These are phyloP conservation scores for Flueggea neowawraea DNA, from an alignment of 441 rosid species.

Conservation along the genomic window DNA sequence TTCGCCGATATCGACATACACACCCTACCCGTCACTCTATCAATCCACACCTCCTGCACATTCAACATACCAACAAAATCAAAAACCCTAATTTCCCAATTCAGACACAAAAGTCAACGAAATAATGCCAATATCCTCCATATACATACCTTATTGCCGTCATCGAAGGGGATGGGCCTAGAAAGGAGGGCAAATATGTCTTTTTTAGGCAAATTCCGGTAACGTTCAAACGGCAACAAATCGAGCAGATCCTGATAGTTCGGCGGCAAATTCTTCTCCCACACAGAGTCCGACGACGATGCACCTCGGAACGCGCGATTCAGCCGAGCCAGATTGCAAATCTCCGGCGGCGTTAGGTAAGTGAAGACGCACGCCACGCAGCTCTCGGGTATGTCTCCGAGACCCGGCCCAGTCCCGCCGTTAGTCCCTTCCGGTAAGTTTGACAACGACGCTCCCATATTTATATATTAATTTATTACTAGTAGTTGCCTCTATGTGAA, in stretches of 20 bases:
- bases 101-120: too few relatives aligned
- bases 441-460: slow-evolving; percentile 79
- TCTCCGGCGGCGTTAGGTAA: slow-evolving; percentile 68
- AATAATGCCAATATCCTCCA: too few relatives aligned
- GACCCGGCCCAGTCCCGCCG: slow-evolving; percentile 49
- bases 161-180: slow-evolving; percentile 56
- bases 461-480: too few relatives aligned
- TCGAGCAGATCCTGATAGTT: slow-evolving; percentile 48
- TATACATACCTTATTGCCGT: slow-evolving; percentile 55
- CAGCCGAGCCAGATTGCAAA: slow-evolving; percentile 63
- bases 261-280: slow-evolving; percentile 72
- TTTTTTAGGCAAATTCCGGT: slow-evolving; percentile 49
- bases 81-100: slow-evolving; percentile 18
- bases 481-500: too few relatives aligned
- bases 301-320: slow-evolving; percentile 65
- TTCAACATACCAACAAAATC: neutral
- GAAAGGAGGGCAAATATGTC: slow-evolving; percentile 61
- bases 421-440: slow-evolving; percentile 48
- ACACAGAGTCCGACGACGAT: slow-evolving; percentile 78
- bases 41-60: slow-evolving; percentile 84
- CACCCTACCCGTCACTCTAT: slow-evolving; percentile 79
- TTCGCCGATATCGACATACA: slow-evolving; percentile 83
- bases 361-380: slow-evolving; percentile 71
- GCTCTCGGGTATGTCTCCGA: slow-evolving; percentile 79
- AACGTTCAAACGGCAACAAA: slow-evolving; percentile 37